Conservation (phyloP, 352 stramenopile species). For the Aphanomyces cochlioides region DNA sequence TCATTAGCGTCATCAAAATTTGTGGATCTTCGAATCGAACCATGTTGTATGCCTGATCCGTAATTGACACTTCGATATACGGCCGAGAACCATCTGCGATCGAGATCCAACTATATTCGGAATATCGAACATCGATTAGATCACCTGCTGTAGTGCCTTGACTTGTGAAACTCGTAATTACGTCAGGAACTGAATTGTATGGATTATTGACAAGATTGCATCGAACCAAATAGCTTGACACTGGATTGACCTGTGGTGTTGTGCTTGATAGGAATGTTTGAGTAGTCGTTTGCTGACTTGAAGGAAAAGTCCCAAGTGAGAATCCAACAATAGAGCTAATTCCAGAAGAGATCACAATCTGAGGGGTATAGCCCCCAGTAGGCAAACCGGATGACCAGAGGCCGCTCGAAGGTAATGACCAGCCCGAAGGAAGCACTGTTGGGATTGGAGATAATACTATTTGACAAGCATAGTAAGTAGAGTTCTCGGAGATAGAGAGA, state of each 20-base stretch:
- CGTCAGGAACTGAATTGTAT: not conserved
- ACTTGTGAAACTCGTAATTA: slow-evolving; percentile 1
- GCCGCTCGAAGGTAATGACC: slow-evolving; percentile 31
- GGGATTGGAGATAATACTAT: slow-evolving; percentile 27
- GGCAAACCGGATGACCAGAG: slow-evolving; percentile 32
- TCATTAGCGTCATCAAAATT: not conserved
- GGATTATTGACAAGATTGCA: slow-evolving; percentile 21
- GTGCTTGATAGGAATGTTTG: not conserved
- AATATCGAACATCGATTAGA: not conserved
- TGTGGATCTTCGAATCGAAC: slow-evolving; percentile 6
- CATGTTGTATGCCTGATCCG: not conserved
- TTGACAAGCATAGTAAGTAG: slow-evolving; percentile 32
- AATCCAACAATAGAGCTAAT: slow-evolving; percentile 5
- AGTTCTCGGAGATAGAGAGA: slow-evolving; percentile 31
- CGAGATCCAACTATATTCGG: not conserved
- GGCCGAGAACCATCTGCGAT: not conserved
- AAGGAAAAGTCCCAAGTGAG: not conserved
- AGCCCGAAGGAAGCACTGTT: slow-evolving; percentile 26
- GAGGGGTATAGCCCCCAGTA: slow-evolving; percentile 17
- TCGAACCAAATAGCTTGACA: not conserved
- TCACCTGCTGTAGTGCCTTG: slow-evolving; percentile 12
- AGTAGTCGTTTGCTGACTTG: not conserved
- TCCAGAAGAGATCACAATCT: not conserved
- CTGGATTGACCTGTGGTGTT: slow-evolving; percentile 11
- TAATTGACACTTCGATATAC: slow-evolving; percentile 13